Conservation (phyloP, 345 rosid species). For the Populus deltoides region DNA sequence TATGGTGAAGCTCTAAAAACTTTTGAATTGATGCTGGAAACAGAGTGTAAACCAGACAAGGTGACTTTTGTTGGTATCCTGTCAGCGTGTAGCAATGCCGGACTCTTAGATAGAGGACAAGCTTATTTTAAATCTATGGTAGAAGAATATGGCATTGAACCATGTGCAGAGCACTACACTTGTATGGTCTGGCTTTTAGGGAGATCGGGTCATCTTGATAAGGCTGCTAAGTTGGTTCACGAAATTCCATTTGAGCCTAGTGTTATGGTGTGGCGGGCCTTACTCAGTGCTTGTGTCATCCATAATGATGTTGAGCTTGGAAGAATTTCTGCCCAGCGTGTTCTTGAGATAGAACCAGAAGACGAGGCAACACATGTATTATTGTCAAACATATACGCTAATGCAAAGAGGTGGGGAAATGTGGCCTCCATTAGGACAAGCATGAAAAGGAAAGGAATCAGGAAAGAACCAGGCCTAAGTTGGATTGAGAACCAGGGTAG, state of each 20-base stretch:
- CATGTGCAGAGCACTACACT: constrained; percentile 73
- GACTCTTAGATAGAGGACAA: constrained; percentile 61
- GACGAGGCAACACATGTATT: constrained; percentile 77
- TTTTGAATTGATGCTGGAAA: constrained; percentile 58
- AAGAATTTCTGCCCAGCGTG: constrained; percentile 47
- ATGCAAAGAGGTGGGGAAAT: constrained; percentile 57
- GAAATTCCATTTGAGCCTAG: constrained; percentile 64
- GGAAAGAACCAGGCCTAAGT: constrained; percentile 83
- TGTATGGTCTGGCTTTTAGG: constrained; percentile 85
- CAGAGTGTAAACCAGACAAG: constrained; percentile 52
- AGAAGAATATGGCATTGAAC: constrained; percentile 60
- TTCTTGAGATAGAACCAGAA: constrained; percentile 65
- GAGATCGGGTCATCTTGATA: constrained; percentile 66
- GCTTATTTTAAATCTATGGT: constrained; percentile 68
- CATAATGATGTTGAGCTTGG: constrained; percentile 69
- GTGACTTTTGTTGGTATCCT: constrained; percentile 72
- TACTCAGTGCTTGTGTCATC: constrained; percentile 76
- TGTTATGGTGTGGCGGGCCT: constrained; percentile 79
- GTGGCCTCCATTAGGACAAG: constrained; percentile 62
- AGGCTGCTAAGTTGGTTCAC: constrained; percentile 62
- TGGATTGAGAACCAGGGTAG: constrained; percentile 78
- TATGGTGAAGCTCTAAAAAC: constrained; percentile 49
- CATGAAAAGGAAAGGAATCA: constrained; percentile 69
- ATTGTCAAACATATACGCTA: constrained; percentile 73
- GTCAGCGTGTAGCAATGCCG: constrained; percentile 82